Percentiles rank a stretch among this genome's conserved stretches.
These are phyloP conservation scores for Populus simonii DNA, from an alignment of 345 rosid species.

Conservation along the genomic window DNA sequence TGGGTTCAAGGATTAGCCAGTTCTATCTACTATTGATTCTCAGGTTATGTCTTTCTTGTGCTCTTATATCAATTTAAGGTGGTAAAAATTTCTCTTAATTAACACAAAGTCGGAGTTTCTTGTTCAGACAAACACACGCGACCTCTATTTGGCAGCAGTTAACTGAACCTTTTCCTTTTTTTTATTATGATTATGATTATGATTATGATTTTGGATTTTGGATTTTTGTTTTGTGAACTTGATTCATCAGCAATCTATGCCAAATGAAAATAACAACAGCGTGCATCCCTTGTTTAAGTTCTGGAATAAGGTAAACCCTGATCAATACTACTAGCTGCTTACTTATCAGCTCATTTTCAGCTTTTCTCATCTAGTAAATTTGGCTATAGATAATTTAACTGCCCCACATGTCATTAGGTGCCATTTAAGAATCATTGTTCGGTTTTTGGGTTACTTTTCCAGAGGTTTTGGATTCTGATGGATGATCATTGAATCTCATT, in stretches of 20 bases:
- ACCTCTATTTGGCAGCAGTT: conserved; percentile 7
- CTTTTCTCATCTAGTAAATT: background rate
- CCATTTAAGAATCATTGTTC: background rate
- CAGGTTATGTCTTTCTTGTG: conserved; percentile 16
- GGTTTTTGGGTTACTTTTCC: background rate
- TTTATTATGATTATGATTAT: background rate
- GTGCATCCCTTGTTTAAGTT: background rate
- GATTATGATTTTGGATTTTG: background rate
- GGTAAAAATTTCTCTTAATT: background rate
- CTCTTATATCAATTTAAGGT: conserved; percentile 1
- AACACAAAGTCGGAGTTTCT: conserved; percentile 13
- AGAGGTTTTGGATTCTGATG: background rate
- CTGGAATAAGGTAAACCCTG: background rate
- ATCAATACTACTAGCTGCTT: background rate
- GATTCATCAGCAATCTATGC: conserved; percentile 28
- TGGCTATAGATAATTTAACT: background rate
- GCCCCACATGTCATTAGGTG: background rate
- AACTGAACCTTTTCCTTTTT: background rate
- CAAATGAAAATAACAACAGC: background rate
- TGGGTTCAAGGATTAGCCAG: conserved; percentile 52
- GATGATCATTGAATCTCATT: background rate
- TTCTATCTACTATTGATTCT: background rate
- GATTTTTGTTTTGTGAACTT: conserved; percentile 20
- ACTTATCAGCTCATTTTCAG: background rate
- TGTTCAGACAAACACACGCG: conserved; percentile 1